Percentiles rank a stretch among this genome's conserved stretches.
phyloP scores from a whole-genome alignment of 805 yeast species.

The Saccharomyces eubayanus region DNA sequence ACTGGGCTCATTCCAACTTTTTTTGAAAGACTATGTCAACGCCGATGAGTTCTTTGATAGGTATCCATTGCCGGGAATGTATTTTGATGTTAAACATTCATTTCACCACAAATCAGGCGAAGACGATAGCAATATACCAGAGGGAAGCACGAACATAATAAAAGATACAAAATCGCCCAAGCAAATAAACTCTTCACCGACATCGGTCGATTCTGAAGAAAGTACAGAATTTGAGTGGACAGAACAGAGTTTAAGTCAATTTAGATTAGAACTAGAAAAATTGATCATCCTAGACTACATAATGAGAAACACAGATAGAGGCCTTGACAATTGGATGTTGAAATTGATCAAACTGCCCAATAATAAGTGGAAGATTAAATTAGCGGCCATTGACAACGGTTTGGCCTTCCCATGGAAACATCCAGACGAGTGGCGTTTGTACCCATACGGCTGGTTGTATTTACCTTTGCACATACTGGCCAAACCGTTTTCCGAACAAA shows the following conservation, averaged over 20 bases:
- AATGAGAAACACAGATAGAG: slow-evolving; percentile 68
- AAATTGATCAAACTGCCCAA: slow-evolving; percentile 36
- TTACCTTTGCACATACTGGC: slow-evolving; percentile 57
- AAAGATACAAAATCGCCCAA: slow-evolving; percentile 1
- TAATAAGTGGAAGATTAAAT: slow-evolving; percentile 30
- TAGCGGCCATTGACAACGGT: slow-evolving; percentile 74
- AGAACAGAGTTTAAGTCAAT: slow-evolving; percentile 38
- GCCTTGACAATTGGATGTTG: slow-evolving; percentile 74
- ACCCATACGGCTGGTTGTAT: slow-evolving; percentile 72
- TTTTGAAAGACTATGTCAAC: slow-evolving; percentile 47
- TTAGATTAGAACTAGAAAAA: slow-evolving; percentile 57
- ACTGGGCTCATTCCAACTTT: slow-evolving; percentile 61
- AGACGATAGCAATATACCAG: neutral
- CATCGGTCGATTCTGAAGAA: slow-evolving; percentile 2
- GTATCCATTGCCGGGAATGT: slow-evolving; percentile 47
- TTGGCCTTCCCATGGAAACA: slow-evolving; percentile 74
- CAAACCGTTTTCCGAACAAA: slow-evolving; percentile 51
- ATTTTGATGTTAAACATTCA: slow-evolving; percentile 3
- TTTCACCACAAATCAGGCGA: neutral
- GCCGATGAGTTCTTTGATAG: slow-evolving; percentile 51
- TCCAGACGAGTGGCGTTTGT: slow-evolving; percentile 74
- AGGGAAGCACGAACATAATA: neutral
- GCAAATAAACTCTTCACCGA: neutral
- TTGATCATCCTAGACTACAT: slow-evolving; percentile 63
- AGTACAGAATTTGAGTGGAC: slow-evolving; percentile 45